Base-by-base conservation (phyloP, 2,329 filamentous ascomycete species). In the Podosphaera xanthii region DNA sequence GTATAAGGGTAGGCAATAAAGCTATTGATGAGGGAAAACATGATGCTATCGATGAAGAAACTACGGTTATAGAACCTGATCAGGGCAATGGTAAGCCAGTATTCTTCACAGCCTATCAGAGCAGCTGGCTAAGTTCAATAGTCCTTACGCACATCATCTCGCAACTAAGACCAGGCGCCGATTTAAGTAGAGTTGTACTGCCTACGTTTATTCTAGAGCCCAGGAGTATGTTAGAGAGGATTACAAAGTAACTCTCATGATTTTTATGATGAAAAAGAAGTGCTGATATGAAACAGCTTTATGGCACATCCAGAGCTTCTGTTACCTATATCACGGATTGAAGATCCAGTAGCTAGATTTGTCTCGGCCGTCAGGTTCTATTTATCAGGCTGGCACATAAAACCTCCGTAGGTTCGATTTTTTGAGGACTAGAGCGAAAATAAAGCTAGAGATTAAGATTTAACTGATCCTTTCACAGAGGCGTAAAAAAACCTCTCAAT, bases 281-380 rank as follows among this genome's bases (percentile, higher is more conserved):
- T 40, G 9, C 65, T 48, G 64, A 60, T 49, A 36, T 33, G 12
- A 30, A 22, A 59, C 69, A 96, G 90, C 76, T 98, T 98, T 77
- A 98, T 98, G 92, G 94, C 91, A 67, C 92, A 98, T 70, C 92
- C 92, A 48, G 92, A 98, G 72, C 94, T 89, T 68, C 83, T 98
- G 38, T 81, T 98, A 3, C 84, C 86, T 40, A 92, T 97, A 71
- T 80, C 91, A 52, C 75, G 81, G 54, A 86, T 96, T 65, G 86
- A 97, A 58, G 91, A 98, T 68, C 91, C 92, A 0, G 75, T 88
- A 60, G 76, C 91, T 68, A 82, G 92, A 70, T 98, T 98, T 69
- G 82, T 97, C 36, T 87, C 89, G 12, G 92, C 98, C 57, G 87
- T 96, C 69, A 96, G 94, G 72, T 98, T 98, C 72, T 98, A 98